A percentile compares a stretch with the other conserved stretches of the same genome.
Evolutionary conservation across 129 eudicot species (phyloP).

Genomic region (Flaveria robusta): DNA sequence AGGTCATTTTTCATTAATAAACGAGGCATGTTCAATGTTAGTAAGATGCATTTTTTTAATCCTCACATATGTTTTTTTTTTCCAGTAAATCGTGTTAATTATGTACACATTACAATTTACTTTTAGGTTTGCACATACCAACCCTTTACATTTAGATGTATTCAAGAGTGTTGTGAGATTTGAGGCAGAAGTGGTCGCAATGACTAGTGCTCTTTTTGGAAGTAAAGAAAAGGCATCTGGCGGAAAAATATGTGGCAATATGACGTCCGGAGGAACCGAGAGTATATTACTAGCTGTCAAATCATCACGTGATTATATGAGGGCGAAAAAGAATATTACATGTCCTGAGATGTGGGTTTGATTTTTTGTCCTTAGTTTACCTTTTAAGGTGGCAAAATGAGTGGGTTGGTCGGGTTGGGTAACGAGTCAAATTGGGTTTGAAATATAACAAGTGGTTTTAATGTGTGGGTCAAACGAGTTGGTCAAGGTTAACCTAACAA

Average conservation of each 20-base stretch:
- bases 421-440: neutral
- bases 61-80: neutral
- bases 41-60: constrained; percentile 39
- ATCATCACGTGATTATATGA: constrained; percentile 97
- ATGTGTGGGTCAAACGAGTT: neutral
- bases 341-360: constrained; percentile 83
- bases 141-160: constrained; percentile 93
- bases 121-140: constrained; percentile 96
- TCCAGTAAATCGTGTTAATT: neutral
- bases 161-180: constrained; percentile 86
- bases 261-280: constrained; percentile 99
- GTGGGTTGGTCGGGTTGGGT: neutral
- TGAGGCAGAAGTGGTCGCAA: constrained; percentile 95
- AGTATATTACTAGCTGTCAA: constrained; percentile 89
- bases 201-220: constrained; percentile 95
- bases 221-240: constrained; percentile 85
- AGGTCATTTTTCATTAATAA: constrained; percentile 94
- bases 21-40: constrained; percentile 99
- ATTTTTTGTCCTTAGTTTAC: neutral
- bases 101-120: neutral
- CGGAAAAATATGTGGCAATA: constrained; percentile 93
- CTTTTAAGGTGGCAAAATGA: neutral
- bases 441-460: neutral
- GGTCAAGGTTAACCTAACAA: neutral
- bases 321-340: constrained; percentile 72